Base-by-base conservation (phyloP, 805 yeast species). In the Hanseniaspora lindneri region DNA sequence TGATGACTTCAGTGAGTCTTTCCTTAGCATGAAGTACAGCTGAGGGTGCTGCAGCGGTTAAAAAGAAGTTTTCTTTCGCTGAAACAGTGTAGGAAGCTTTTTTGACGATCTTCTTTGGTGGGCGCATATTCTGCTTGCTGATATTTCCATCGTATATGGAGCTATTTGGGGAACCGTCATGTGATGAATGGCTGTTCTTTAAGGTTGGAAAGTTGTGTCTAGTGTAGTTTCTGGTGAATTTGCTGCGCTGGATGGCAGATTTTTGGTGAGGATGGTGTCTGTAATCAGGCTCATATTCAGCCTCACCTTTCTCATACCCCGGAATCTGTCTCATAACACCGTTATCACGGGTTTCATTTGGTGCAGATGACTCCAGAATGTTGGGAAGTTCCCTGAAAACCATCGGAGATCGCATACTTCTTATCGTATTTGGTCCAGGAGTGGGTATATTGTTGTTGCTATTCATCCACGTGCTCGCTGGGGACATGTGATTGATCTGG, bases 21-120 rank as follows among this genome's bases (percentile, higher is more conserved):
- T 87, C 96, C 59, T 88, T 96, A 0, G 96, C 95, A 0, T 95
- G 83, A 32, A 83, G 81, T 54, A 86, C 96, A 2, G 89, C 85
- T 0, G 95, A 83, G 4, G 97, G 97, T 61, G 89, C 97, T 0
- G 96, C 96, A 0, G 97, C 97, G 0, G 96, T 89, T 42, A 89
- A 66, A 66, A 89, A 88, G 65, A 89, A 89, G 63, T 87, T 87
- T 60, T 88, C 96, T 54, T 86, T 73, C 1, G 96, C 95, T 2
- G 92, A 79, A 49, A 83, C 89, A 1, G 68, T 63, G 24, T 46
- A 39, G 58, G 57, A 40, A 51, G 59, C 33, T 53, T 54, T 4
- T n/a, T 37, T 46, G 6, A 37, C 20, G 3, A 16, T 3, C 17
- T 37, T 23, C 21, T 19, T 29, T n/a, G 17, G 29, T 39, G n/a